phyloP scores from a whole-genome alignment of 2,329 filamentous ascomycete species.

The Taxawa tesnikishii region DNA sequence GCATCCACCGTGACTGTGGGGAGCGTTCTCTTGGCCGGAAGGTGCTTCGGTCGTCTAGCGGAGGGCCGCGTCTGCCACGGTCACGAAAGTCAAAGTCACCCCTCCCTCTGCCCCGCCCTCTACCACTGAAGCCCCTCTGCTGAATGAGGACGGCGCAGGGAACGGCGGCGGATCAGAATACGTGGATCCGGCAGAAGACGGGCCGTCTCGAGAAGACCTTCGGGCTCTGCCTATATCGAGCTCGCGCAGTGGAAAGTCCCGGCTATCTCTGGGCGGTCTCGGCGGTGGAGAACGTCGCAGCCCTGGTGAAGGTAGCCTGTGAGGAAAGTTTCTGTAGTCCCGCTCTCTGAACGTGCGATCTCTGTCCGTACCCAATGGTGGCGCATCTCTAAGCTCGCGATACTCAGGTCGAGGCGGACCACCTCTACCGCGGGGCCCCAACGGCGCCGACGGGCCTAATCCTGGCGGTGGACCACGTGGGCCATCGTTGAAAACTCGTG shows the following conservation, averaged over 20 bases:
- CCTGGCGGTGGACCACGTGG: conserved; percentile 24
- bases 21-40: conserved; percentile 41
- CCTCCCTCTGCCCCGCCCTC: conserved; percentile 40
- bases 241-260: conserved; percentile 47
- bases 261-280: conserved; percentile 45
- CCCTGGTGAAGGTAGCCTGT: conserved; percentile 49
- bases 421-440: conserved; percentile 50
- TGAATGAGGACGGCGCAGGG: conserved; percentile 36
- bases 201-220: conserved; percentile 59
- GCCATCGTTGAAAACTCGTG: conserved; percentile 64
- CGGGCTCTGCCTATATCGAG: conserved; percentile 56
- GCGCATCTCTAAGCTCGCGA: conserved; percentile 44
- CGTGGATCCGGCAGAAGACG: conserved; percentile 57
- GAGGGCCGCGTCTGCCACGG: conserved; percentile 33
- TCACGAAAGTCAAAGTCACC: conserved; percentile 40
- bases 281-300: conserved; percentile 47
- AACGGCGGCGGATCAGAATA: conserved; percentile 55
- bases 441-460: conserved; percentile 17
- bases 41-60: conserved; percentile 38
- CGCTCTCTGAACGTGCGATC: conserved; percentile 44
- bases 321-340: conserved; percentile 39
- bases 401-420: conserved; percentile 48
- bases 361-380: conserved; percentile 48
- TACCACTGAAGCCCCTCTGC: conserved; percentile 42
- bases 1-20: conserved; percentile 41